A percentile compares a stretch with the other conserved stretches of the same genome.
Evolutionary conservation across 2,329 filamentous ascomycete genomes (phyloP).

Genomic region (Aureobasidium namibiae): DNA sequence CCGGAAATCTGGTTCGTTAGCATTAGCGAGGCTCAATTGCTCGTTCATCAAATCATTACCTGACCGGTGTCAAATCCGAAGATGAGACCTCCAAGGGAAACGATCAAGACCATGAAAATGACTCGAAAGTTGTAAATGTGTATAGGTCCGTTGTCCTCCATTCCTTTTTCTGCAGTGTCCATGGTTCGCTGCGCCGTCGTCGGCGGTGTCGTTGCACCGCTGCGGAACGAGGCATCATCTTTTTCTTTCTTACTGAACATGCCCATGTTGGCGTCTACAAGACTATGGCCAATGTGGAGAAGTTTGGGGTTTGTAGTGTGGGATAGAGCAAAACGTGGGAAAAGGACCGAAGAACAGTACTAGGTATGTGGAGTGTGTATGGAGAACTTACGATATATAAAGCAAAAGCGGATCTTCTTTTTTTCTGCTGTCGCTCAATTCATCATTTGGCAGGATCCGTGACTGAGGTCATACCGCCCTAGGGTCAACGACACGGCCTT

Average conservation of each 20-base stretch:
- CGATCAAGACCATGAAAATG: conserved; percentile 27
- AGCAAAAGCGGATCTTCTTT: neutral
- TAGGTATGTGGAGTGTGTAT: neutral
- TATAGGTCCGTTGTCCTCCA: conserved; percentile 12
- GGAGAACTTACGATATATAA: neutral
- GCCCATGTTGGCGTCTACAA: conserved; percentile 1
- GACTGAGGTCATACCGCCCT: conserved; percentile 7
- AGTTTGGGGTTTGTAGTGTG: neutral
- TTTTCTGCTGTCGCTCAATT: neutral
- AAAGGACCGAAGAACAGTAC: conserved; percentile 11
- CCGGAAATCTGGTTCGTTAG: conserved; percentile 41
- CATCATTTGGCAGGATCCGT: conserved; percentile 1
- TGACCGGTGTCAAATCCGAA: conserved; percentile 41
- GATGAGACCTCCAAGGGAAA: conserved; percentile 30
- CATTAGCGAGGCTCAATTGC: neutral
- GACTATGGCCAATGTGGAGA: conserved; percentile 4
- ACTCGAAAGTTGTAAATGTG: conserved; percentile 18
- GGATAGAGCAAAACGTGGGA: conserved; percentile 7
- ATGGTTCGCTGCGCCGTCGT: neutral
- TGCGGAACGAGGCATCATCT: neutral
- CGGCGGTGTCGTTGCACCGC: conserved; percentile 1
- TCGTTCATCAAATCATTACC: neutral
- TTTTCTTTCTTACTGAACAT: conserved; percentile 12
- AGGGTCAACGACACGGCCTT: neutral
- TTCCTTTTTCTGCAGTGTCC: conserved; percentile 1